Base-by-base conservation (phyloP, 192 early-diverging fungal species). In the Linderina pennispora region DNA sequence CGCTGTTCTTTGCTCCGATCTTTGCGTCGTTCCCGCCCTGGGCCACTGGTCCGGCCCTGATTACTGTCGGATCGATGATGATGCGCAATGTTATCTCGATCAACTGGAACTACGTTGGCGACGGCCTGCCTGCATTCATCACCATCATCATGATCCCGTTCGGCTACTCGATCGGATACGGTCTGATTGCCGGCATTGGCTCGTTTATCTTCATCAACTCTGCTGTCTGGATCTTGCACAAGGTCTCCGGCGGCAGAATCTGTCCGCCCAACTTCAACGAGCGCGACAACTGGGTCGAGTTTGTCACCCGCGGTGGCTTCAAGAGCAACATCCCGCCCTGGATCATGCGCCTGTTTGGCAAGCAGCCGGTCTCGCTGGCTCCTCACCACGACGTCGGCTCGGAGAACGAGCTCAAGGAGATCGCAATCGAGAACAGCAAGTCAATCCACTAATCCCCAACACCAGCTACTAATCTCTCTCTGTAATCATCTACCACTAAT, bases 11-110 rank as follows among this genome's bases (percentile, higher is more conserved):
- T 48, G 76, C 87, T 0, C 88, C 88, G 18, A 87, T 91, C 60
- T 88, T 89, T 51, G 87, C 87, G 6, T 78, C 79, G 15, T 84
- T 90, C 67, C 89, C 88, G 34, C 84, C 87, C 4, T 90, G 88
- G 85, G 81, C 89, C 21, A 89, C 88, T 1, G 86, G 87, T 3
- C 87, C 88, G 0, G 88, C 88, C 5, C 66, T 91, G 42, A 82
- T 91, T 51, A 47, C 81, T 20, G 84, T 91, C 6, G 88, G 88
- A 23, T 82, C 81, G 7, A 71, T 91, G 82, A 91, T 91, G 88
- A 71, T 80, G 36, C 69, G 78, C 15, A 75, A 72, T 22, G 74
- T 88, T 11, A 58, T 76, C 1, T 60, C 83, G 41, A 82, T 90
- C 66, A 90, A 90, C 66, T 90, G 84, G 77, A 69, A 82, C 40